Conservation (phyloP, 345 rosid species). For the Psidium friedrichsthalianum region DNA sequence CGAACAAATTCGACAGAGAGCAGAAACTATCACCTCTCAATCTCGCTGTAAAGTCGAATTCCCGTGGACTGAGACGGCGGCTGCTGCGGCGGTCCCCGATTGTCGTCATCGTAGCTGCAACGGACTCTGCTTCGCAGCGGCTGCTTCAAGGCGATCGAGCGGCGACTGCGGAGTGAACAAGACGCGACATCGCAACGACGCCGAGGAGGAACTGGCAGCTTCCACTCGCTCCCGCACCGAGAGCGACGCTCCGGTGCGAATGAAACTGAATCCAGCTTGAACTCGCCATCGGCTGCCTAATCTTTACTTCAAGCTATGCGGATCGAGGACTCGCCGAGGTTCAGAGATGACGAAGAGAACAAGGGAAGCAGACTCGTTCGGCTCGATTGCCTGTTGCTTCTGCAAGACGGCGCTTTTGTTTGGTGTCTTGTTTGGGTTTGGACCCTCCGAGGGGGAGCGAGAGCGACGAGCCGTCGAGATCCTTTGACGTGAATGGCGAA, state of each 20-base stretch:
- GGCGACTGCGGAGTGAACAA: not conserved
- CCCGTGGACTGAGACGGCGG: slow-evolving; percentile 42
- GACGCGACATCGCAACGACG: not conserved
- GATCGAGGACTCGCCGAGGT: not conserved
- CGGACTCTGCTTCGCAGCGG: slow-evolving; percentile 7
- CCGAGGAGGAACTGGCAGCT: not conserved
- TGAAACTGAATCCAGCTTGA: slow-evolving; percentile 1
- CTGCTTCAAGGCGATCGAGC: not conserved
- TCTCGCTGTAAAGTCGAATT: slow-evolving; percentile 66
- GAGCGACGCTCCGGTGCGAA: not conserved
- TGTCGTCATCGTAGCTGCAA: slow-evolving; percentile 25
- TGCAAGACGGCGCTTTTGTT: not conserved
- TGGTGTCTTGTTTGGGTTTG: not conserved
- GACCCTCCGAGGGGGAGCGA: not conserved
- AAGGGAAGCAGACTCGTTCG: not conserved
- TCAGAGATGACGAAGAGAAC: not conserved
- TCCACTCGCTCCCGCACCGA: not conserved
- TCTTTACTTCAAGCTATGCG: not conserved
- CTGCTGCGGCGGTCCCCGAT: slow-evolving; percentile 4
- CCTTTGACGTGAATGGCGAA: not conserved
- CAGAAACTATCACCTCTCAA: slow-evolving; percentile 49
- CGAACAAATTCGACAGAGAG: not conserved
- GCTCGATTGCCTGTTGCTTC: not conserved
- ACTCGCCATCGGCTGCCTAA: not conserved
- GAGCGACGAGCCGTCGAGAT: not conserved